These are phyloP conservation scores for Diplogelasinospora grovesii DNA, from an alignment of 495 filamentous ascomycete genomes.

Conservation along the genomic window DNA sequence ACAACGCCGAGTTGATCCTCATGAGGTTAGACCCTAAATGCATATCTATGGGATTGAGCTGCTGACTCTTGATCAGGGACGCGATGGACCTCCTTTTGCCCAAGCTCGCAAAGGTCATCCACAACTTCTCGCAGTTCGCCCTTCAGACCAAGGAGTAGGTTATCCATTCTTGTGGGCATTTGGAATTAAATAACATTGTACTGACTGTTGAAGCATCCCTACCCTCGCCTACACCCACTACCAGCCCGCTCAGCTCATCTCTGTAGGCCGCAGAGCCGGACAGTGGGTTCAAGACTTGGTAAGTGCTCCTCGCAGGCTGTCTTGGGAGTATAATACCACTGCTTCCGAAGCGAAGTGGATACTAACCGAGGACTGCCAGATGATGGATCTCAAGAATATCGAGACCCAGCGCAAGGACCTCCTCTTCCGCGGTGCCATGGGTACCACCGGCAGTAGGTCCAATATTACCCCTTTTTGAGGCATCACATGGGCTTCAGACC, in stretches of 20 bases:
- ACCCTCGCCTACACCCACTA: slow-evolving; percentile 81
- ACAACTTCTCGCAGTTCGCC: slow-evolving; percentile 73
- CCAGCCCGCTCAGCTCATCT: slow-evolving; percentile 56
- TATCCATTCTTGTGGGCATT: slow-evolving; percentile 9
- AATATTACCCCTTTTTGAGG: slow-evolving; percentile 7
- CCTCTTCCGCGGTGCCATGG: slow-evolving; percentile 56
- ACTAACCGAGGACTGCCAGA: too few species aligned
- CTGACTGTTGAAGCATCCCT: slow-evolving; percentile 25
- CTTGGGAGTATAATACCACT: too few species aligned
- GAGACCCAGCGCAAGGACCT: slow-evolving; percentile 68
- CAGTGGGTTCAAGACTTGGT: slow-evolving; percentile 81
- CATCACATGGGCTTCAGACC: not conserved
- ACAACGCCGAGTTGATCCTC: slow-evolving; percentile 87
- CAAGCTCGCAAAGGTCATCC: slow-evolving; percentile 79
- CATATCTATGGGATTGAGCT: slow-evolving; percentile 1
- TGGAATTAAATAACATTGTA: slow-evolving; percentile 1
- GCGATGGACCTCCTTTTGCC: slow-evolving; percentile 70
- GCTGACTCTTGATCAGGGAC: slow-evolving; percentile 4
- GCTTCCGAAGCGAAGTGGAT: too few species aligned
- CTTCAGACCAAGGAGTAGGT: slow-evolving; percentile 57
- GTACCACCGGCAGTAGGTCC: slow-evolving; percentile 34
- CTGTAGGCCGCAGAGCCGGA: slow-evolving; percentile 67
- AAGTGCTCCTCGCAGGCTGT: too few species aligned
- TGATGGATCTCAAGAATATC: slow-evolving; percentile 80
- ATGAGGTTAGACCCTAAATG: slow-evolving; percentile 43